These are phyloP conservation scores for Ophiostoma himal-ulmi DNA, from an alignment of 2,329 filamentous ascomycete species.

Conservation along the genomic window DNA sequence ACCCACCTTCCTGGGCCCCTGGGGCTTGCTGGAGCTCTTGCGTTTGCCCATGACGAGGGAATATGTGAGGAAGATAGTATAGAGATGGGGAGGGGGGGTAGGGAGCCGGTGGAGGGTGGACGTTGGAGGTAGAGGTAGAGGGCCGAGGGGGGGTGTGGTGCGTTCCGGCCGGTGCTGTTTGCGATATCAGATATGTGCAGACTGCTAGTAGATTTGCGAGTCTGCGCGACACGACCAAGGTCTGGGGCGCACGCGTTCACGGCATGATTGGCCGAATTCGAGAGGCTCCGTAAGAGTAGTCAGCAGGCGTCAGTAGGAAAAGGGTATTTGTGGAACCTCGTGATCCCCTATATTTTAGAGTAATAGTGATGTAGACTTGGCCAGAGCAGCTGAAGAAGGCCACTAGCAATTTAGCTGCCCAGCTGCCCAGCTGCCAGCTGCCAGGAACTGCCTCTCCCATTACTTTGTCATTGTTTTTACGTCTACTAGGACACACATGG, in stretches of 20 bases:
- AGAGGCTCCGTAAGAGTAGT: constrained; percentile 1
- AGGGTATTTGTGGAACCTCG: neutral
- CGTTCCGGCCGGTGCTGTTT: neutral
- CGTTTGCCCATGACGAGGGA: constrained; percentile 68
- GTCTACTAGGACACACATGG: neutral
- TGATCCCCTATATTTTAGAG: neutral
- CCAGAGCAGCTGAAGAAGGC: neutral
- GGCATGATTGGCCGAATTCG: neutral
- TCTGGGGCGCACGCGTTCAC: constrained; percentile 9
- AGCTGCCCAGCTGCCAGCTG: no score
- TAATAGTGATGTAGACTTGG: neutral
- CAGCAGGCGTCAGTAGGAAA: neutral
- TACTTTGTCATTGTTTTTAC: neutral
- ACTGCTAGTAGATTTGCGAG: neutral
- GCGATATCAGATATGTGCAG: neutral
- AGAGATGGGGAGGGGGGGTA: neutral
- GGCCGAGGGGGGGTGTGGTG: neutral
- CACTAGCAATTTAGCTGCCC: neutral
- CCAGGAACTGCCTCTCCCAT: neutral
- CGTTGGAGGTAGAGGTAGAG: neutral
- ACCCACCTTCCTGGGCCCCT: constrained; percentile 73
- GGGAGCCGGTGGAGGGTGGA: neutral
- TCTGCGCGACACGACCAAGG: constrained; percentile 9
- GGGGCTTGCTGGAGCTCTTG: constrained; percentile 77
- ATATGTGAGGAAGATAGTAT: no score